Evolutionary conservation across 495 filamentous ascomycete genomes (phyloP).

Genomic region (Gamarada debralockiae): DNA sequence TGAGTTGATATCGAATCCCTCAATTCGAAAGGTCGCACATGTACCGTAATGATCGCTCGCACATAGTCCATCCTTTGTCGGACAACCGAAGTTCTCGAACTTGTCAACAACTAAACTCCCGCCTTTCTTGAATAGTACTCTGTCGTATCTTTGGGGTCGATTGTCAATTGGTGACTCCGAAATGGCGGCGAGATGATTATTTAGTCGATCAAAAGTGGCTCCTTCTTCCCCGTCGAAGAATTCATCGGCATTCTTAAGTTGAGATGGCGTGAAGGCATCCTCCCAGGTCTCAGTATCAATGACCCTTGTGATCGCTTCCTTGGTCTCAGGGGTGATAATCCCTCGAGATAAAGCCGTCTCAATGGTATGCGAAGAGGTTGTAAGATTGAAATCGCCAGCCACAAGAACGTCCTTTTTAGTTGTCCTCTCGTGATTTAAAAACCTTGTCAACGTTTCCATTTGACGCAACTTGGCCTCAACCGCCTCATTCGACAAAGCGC

Average conservation of each 20-base stretch:
- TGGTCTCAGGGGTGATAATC: slow-evolving; percentile 36
- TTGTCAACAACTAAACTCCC: too few relatives aligned
- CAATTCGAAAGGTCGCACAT: too few relatives aligned
- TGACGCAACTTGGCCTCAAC: too few relatives aligned
- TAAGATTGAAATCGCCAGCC: slow-evolving; percentile 56
- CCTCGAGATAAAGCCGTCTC: slow-evolving; percentile 41
- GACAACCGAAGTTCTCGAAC: too few relatives aligned
- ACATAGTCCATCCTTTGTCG: too few relatives aligned
- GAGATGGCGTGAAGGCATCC: slow-evolving; percentile 7
- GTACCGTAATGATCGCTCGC: too few relatives aligned
- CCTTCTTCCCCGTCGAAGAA: slow-evolving; percentile 48
- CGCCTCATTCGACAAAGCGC: too few relatives aligned
- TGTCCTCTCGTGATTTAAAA: slow-evolving; percentile 33
- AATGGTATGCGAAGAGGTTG: slow-evolving; percentile 46
- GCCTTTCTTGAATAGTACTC: too few relatives aligned
- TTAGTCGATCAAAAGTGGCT: slow-evolving; percentile 50
- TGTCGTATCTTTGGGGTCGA: slow-evolving; percentile 56
- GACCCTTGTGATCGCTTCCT: slow-evolving; percentile 18
- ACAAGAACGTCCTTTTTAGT: slow-evolving; percentile 41
- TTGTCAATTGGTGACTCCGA: slow-evolving; percentile 34
- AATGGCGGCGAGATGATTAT: slow-evolving; percentile 45
- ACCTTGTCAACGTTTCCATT: slow-evolving; percentile 37
- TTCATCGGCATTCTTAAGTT: slow-evolving; percentile 17
- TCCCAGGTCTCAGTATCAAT: slow-evolving; percentile 28
- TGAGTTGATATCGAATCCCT: too few relatives aligned